Evolutionary conservation across 768 basidiomycete genomes (phyloP).

Genomic region (Naematelia aurantialba): DNA sequence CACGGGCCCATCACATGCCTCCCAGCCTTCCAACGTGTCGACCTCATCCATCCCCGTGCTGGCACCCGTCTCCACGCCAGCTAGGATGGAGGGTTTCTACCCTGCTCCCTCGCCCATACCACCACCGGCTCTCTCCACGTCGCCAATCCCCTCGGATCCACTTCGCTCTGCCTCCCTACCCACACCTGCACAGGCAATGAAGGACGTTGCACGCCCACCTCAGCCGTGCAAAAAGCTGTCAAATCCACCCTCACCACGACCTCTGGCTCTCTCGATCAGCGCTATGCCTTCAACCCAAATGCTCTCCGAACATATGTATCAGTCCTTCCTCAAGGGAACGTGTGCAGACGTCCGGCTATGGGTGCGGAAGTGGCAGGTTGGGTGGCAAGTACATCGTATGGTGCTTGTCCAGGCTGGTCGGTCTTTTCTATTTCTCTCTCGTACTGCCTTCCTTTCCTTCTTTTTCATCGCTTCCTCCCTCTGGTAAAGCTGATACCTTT

Average conservation of each 20-base stretch:
- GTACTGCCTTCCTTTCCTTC: too few species aligned
- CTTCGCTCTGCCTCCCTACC: neutral
- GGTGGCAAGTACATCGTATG: constrained; percentile 76
- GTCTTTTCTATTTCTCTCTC: constrained; percentile 34
- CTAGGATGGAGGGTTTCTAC: constrained; percentile 3
- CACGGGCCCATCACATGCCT: neutral
- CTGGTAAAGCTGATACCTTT: constrained; percentile 7
- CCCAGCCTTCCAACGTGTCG: neutral
- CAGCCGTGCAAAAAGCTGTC: constrained; percentile 16
- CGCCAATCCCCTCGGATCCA: neutral
- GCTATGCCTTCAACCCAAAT: constrained; percentile 4
- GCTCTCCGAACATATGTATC: constrained; percentile 61
- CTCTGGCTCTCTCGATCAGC: constrained; percentile 12
- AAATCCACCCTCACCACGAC: neutral
- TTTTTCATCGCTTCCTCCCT: too few species aligned
- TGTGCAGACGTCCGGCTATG: constrained; percentile 75
- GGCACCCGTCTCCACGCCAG: neutral
- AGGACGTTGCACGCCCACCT: neutral
- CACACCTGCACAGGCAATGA: constrained; percentile 3
- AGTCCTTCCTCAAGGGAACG: constrained; percentile 64
- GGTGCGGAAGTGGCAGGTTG: constrained; percentile 67
- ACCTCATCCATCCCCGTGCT: neutral
- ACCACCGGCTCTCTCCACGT: neutral
- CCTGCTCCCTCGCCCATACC: neutral
- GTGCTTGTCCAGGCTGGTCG: constrained; percentile 80